These are phyloP conservation scores for Aspergillus leporis DNA, from an alignment of 495 filamentous ascomycete genomes.

Conservation along the genomic window DNA sequence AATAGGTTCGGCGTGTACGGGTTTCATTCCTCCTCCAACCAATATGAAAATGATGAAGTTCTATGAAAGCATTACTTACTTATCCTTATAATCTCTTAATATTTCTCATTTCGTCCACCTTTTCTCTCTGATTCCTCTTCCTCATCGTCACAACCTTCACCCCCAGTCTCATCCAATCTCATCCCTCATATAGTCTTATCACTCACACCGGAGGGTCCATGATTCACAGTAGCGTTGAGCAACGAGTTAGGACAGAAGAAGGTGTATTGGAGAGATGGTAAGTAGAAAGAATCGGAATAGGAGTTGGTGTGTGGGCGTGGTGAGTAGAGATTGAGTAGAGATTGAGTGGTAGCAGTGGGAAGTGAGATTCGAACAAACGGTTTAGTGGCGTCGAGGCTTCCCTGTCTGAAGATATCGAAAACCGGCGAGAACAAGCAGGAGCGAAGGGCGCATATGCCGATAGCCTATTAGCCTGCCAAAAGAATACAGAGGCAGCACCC, in stretches of 20 bases:
- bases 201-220: no score
- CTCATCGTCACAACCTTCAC: neutral
- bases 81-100: neutral
- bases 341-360: no score
- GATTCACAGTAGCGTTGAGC: no score
- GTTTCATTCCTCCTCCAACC: slow-evolving; percentile 7
- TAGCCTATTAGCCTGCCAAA: neutral
- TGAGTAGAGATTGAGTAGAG: no score
- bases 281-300: no score
- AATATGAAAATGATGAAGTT: slow-evolving; percentile 1
- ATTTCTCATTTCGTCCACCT: neutral
- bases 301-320: no score
- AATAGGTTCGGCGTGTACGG: slow-evolving; percentile 17
- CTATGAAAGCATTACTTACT: neutral
- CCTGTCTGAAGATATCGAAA: neutral
- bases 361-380: no score
- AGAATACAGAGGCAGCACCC: neutral
- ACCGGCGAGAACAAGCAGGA: neutral
- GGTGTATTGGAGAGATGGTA: no score
- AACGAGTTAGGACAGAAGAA: no score
- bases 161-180: no score
- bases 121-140: neutral
- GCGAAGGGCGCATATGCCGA: neutral
- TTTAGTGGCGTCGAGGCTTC: no score
- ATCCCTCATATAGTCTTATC: no score